These are phyloP conservation scores for Aegle marmelos DNA, from an alignment of 345 rosid species.

Conservation along the genomic window DNA sequence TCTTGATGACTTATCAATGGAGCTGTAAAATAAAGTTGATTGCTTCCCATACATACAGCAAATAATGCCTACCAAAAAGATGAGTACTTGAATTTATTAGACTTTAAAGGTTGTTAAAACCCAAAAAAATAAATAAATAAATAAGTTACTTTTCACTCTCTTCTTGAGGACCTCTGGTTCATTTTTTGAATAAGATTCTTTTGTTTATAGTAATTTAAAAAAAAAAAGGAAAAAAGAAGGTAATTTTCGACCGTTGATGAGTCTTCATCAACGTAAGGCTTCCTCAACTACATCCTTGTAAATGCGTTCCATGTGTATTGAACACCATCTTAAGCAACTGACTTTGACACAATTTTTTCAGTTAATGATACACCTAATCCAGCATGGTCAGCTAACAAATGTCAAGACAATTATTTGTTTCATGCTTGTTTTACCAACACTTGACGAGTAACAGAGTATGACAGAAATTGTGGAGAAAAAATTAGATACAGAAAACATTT, in stretches of 20 bases:
- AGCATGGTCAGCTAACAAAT: neutral
- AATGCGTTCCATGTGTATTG: neutral
- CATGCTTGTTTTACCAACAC: neutral
- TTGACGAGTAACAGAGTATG: neutral
- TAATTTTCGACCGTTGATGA: too few species aligned
- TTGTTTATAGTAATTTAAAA: too few species aligned
- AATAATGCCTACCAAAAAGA: neutral
- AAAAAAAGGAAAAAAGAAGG: too few species aligned
- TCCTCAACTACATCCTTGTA: neutral
- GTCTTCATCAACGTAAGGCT: neutral
- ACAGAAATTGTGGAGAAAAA: neutral
- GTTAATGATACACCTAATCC: neutral
- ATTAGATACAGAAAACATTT: neutral
- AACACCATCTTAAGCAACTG: neutral
- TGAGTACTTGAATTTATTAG: neutral
- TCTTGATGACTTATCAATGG: neutral
- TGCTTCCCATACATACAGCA: neutral
- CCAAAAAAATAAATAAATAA: too few species aligned
- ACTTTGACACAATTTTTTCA: neutral
- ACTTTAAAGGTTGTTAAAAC: too few species aligned
- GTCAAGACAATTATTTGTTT: neutral
- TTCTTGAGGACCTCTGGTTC: too few species aligned
- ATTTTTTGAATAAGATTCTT: too few species aligned
- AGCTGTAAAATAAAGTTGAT: neutral
- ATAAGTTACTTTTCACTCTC: neutral